phyloP scores from a whole-genome alignment of 768 basidiomycete genomes.

The Kondoa subrosea region DNA sequence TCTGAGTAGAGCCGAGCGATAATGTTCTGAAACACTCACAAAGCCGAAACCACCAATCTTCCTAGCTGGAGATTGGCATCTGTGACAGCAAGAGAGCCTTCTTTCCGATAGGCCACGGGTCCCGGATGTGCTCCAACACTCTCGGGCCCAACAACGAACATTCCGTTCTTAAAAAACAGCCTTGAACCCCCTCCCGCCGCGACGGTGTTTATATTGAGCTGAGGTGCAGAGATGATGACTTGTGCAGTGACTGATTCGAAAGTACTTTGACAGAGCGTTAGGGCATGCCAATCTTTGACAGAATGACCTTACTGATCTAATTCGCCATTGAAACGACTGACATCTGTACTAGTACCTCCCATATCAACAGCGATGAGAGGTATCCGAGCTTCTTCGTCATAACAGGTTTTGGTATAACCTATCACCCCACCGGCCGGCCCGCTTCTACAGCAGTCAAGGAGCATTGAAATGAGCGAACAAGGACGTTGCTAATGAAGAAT shows the following conservation, averaged over 20 bases:
- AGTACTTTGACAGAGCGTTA: conserved; percentile 75
- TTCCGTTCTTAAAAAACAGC: conserved; percentile 69
- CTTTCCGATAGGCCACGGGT: conserved; percentile 83
- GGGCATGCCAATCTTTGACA: conserved; percentile 76
- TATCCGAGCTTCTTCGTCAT: conserved; percentile 49
- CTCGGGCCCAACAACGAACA: conserved; percentile 80
- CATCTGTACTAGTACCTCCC: not conserved
- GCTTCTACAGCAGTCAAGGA: too few species aligned
- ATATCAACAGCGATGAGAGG: conserved; percentile 60
- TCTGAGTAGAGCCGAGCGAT: too few species aligned
- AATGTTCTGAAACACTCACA: too few species aligned
- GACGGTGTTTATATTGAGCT: conserved; percentile 63
- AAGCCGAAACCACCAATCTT: too few species aligned
- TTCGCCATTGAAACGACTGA: too few species aligned
- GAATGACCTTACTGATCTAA: too few species aligned
- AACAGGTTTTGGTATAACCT: conserved; percentile 74
- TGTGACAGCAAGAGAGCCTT: conserved; percentile 76
- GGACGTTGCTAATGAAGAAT: too few species aligned
- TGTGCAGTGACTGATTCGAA: conserved; percentile 94
- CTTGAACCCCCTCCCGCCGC: conserved; percentile 55
- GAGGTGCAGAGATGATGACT: conserved; percentile 76
- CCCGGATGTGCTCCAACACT: conserved; percentile 89
- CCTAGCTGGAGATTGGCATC: conserved; percentile 85
- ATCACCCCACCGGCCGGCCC: conserved; percentile 86
- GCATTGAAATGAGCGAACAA: too few species aligned